phyloP scores from a whole-genome alignment of 805 yeast genomes.

The Priceomyces carsonii region DNA sequence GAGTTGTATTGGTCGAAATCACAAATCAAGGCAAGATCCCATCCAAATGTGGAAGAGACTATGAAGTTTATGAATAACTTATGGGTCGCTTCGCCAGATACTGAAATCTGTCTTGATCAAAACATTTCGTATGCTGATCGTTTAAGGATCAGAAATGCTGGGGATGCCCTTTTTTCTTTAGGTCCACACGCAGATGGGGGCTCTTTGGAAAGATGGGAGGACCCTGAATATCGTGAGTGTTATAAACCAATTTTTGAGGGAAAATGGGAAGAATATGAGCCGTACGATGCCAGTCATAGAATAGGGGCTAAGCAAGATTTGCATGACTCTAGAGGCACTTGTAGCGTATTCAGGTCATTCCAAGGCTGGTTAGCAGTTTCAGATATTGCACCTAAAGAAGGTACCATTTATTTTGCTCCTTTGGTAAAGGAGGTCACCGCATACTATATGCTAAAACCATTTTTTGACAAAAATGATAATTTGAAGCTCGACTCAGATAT shows the following conservation, averaged over 20 bases:
- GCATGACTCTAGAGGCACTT: slow-evolving; percentile 22
- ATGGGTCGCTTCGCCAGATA: slow-evolving; percentile 29
- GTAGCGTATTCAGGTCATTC: slow-evolving; percentile 39
- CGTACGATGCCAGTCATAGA: slow-evolving; percentile 35
- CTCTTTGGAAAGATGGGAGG: slow-evolving; percentile 49
- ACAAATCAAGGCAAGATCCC: slow-evolving; percentile 39
- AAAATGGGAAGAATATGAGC: slow-evolving; percentile 45
- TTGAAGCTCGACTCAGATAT: slow-evolving; percentile 32
- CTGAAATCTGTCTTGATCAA: slow-evolving; percentile 26
- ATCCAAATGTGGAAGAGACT: slow-evolving; percentile 30
- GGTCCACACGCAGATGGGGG: slow-evolving; percentile 46
- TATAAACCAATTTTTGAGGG: slow-evolving; percentile 39
- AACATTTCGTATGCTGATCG: slow-evolving; percentile 45
- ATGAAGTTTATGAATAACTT: slow-evolving; percentile 24
- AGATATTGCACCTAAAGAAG: slow-evolving; percentile 35
- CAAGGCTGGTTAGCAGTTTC: slow-evolving; percentile 48
- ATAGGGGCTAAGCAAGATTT: slow-evolving; percentile 31
- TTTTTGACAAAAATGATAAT: slow-evolving; percentile 31
- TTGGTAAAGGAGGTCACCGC: slow-evolving; percentile 35
- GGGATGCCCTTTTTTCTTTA: slow-evolving; percentile 26
- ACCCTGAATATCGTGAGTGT: slow-evolving; percentile 32
- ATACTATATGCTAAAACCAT: slow-evolving; percentile 41
- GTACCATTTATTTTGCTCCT: slow-evolving; percentile 40
- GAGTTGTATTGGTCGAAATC: slow-evolving; percentile 40
- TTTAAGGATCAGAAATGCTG: slow-evolving; percentile 41